Evolutionary conservation across 257 asterid genomes (phyloP).

Genomic region (Misopates orontium): DNA sequence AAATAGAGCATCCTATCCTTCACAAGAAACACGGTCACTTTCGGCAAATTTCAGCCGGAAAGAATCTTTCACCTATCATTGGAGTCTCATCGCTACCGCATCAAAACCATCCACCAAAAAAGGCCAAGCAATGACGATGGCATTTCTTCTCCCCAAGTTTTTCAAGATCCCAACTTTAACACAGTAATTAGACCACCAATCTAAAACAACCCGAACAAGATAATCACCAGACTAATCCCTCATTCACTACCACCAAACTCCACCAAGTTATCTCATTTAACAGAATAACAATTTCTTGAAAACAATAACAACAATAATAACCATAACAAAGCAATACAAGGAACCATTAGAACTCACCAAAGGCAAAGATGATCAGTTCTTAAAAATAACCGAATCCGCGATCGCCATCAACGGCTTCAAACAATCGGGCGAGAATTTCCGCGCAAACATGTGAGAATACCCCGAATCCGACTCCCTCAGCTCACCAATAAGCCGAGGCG

Average conservation of each 20-base stretch:
- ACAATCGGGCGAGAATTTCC: conserved; percentile 78
- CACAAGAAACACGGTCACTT: conserved; percentile 16
- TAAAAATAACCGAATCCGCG: conserved; percentile 65
- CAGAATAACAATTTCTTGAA: background rate
- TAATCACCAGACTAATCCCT: conserved; percentile 11
- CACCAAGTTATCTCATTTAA: conserved; percentile 11
- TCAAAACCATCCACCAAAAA: conserved; percentile 22
- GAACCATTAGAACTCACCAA: conserved; percentile 35
- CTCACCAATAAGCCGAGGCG: conserved; percentile 53
- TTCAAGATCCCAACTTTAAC: conserved; percentile 21
- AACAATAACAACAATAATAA: background rate
- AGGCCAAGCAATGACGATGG: conserved; percentile 24
- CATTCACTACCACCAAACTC: conserved; percentile 3
- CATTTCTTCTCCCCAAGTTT: conserved; percentile 31
- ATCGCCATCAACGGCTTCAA: conserved; percentile 60
- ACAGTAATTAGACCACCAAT: conserved; percentile 19
- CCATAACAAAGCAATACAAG: background rate
- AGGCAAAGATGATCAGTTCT: conserved; percentile 44
- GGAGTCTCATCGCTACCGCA: conserved; percentile 25
- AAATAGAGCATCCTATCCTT: conserved; percentile 6
- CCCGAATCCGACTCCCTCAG: conserved; percentile 66
- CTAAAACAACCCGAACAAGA: background rate
- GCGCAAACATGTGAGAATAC: conserved; percentile 55
- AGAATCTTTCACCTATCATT: background rate
- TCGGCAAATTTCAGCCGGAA: conserved; percentile 9